Evolutionary conservation across 2,329 filamentous ascomycete species (phyloP).

Genomic region (Rhynchosporium secalis): DNA sequence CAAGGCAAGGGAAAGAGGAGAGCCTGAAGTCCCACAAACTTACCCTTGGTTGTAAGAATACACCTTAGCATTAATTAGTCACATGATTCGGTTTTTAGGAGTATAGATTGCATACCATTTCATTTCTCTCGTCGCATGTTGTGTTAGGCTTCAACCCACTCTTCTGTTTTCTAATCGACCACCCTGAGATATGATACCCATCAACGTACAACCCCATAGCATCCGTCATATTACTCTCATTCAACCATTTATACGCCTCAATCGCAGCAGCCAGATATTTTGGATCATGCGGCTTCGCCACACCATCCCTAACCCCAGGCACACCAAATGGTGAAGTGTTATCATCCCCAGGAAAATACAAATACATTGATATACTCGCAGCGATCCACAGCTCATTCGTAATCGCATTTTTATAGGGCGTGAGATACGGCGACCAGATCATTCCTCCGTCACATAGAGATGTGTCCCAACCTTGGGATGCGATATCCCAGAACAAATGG

Average conservation of each 20-base stretch:
- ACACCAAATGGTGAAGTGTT: conserved; percentile 67
- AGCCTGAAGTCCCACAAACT: no score
- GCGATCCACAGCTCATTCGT: conserved; percentile 90
- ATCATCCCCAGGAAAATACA: conserved; percentile 79
- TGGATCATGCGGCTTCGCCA: conserved; percentile 49
- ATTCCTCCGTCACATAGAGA: conserved; percentile 83
- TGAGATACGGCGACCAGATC: conserved; percentile 79
- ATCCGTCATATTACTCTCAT: conserved; percentile 78
- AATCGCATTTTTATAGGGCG: conserved; percentile 93
- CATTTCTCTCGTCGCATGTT: conserved; percentile 76
- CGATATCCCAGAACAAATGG: conserved; percentile 81
- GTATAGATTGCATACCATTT: conserved; percentile 53
- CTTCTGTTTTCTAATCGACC: conserved; percentile 43
- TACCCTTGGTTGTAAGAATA: not conserved
- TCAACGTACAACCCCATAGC: conserved; percentile 74
- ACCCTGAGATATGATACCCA: conserved; percentile 81
- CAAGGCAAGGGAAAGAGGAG: not conserved
- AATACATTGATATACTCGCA: conserved; percentile 73
- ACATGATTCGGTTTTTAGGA: no score
- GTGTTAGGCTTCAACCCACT: conserved; percentile 58
- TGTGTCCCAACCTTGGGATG: conserved; percentile 77
- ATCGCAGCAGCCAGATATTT: conserved; percentile 72
- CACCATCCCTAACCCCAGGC: conserved; percentile 21
- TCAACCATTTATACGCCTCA: conserved; percentile 79
- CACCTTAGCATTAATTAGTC: no score